Evolutionary conservation across 1,284 basidiomycete genomes (phyloP).

Genomic region (Pyrrhoderma noxium): DNA sequence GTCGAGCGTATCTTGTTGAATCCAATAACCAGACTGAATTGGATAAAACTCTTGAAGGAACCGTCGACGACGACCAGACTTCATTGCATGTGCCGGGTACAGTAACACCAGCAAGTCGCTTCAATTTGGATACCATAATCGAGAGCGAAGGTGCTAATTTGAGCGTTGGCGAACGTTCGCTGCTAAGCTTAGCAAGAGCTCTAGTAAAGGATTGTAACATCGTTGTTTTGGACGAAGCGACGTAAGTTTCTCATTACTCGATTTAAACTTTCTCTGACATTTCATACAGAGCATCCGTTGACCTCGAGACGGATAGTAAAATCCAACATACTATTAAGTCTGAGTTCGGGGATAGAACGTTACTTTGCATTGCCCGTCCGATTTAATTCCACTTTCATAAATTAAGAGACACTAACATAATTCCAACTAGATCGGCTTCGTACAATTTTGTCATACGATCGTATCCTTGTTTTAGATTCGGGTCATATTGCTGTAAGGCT

Average conservation of each 20-base stretch:
- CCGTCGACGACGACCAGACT: not conserved
- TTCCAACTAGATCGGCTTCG: constrained; percentile 52
- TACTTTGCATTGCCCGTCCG: constrained; percentile 58
- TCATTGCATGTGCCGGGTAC: constrained; percentile 13
- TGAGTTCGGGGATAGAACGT: constrained; percentile 57
- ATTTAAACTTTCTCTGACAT: not conserved
- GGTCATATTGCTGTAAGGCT: constrained; percentile 54
- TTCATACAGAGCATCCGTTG: constrained; percentile 45
- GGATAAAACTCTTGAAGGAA: not conserved
- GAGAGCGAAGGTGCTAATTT: constrained; percentile 63
- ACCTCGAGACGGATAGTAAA: constrained; percentile 64
- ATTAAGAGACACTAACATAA: not conserved
- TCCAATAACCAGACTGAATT: not conserved
- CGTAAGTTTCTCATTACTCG: constrained; percentile 27
- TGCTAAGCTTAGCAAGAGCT: constrained; percentile 67
- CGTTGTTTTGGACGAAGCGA: constrained; percentile 60
- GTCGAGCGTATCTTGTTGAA: constrained; percentile 48
- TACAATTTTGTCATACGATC: constrained; percentile 77
- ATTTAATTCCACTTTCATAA: constrained; percentile 15
- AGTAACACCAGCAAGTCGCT: constrained; percentile 26
- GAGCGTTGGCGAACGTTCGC: constrained; percentile 55
- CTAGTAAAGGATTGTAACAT: constrained; percentile 52
- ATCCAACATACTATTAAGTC: constrained; percentile 65
- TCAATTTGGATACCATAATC: constrained; percentile 49
- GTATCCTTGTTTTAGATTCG: constrained; percentile 65